phyloP scores from a whole-genome alignment of 1,139 yeast genomes.

The Kodamaea alishanica region DNA sequence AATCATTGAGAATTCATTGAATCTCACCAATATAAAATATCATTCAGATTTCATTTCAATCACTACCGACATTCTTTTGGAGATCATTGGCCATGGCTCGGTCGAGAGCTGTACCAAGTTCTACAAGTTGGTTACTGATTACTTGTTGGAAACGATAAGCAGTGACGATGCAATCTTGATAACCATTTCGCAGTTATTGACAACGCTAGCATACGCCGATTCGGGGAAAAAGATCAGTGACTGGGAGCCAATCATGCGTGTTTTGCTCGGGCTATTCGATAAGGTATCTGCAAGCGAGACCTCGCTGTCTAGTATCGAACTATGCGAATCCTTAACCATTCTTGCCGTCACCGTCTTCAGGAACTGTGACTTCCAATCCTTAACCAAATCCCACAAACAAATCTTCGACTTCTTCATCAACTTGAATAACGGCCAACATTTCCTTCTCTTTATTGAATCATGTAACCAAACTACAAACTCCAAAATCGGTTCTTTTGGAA shows the following conservation, averaged over 20 bases:
- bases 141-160: conserved; percentile 16
- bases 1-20: conserved; percentile 38
- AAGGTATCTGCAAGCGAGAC: conserved; percentile 6
- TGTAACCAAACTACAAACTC: conserved; percentile 41
- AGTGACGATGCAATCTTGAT: conserved; percentile 6
- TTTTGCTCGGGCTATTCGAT: conserved; percentile 9
- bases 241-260: conserved; percentile 29
- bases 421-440: conserved; percentile 32
- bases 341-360: conserved; percentile 50
- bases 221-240: conserved; percentile 59
- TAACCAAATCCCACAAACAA: conserved; percentile 47
- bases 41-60: conserved; percentile 36
- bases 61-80: conserved; percentile 56
- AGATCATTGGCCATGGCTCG: conserved; percentile 61
- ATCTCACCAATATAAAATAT: conserved; percentile 13
- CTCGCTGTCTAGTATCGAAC: conserved; percentile 3
- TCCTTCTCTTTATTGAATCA: conserved; percentile 50
- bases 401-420: conserved; percentile 34
- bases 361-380: conserved; percentile 51
- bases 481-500: conserved; percentile 46
- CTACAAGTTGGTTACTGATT: conserved; percentile 33
- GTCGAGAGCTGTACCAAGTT: conserved; percentile 49
- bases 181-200: conserved; percentile 29
- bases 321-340: conserved; percentile 33
- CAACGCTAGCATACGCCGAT: conserved; percentile 57